phyloP scores from a whole-genome alignment of 495 filamentous ascomycete genomes.

The Hypoxylon cercidicola region DNA sequence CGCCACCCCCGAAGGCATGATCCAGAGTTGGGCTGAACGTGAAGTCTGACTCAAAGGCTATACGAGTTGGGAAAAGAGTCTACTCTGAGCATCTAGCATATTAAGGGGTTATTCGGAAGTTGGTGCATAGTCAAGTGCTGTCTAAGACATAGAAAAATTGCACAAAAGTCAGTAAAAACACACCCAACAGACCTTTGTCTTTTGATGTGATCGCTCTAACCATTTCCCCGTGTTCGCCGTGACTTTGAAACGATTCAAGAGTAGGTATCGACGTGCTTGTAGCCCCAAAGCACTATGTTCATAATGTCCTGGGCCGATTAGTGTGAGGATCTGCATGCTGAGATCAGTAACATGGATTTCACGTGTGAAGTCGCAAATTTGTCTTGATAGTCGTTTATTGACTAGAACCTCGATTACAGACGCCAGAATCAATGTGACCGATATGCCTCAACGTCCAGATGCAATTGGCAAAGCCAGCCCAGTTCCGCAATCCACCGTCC shows the following conservation, averaged over 20 bases:
- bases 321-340: too few relatives aligned
- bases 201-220: too few relatives aligned
- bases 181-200: too few relatives aligned
- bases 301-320: too few relatives aligned
- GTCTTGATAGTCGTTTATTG: slow-evolving; percentile 58
- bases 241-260: too few relatives aligned
- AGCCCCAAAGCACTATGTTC: too few relatives aligned
- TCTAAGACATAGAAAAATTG: background rate
- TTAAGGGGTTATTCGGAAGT: background rate
- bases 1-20: slow-evolving; percentile 82
- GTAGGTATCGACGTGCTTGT: too few relatives aligned
- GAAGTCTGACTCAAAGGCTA: slow-evolving; percentile 32
- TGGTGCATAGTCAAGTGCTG: background rate
- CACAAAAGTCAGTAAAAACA: too few relatives aligned
- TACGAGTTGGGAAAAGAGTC: slow-evolving; percentile 18
- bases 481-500: slow-evolving; percentile 55
- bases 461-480: slow-evolving; percentile 65
- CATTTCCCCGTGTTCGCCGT: too few relatives aligned
- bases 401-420: slow-evolving; percentile 69
- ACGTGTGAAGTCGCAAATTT: slow-evolving; percentile 3
- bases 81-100: slow-evolving; percentile 26
- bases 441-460: slow-evolving; percentile 67
- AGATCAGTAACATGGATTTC: too few relatives aligned
- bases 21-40: slow-evolving; percentile 85
- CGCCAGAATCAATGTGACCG: slow-evolving; percentile 65